Evolutionary conservation across 495 filamentous ascomycete species (phyloP), one percentile per base, ranked within the genome.

Genomic region (Margaritispora aquatica): DNA sequence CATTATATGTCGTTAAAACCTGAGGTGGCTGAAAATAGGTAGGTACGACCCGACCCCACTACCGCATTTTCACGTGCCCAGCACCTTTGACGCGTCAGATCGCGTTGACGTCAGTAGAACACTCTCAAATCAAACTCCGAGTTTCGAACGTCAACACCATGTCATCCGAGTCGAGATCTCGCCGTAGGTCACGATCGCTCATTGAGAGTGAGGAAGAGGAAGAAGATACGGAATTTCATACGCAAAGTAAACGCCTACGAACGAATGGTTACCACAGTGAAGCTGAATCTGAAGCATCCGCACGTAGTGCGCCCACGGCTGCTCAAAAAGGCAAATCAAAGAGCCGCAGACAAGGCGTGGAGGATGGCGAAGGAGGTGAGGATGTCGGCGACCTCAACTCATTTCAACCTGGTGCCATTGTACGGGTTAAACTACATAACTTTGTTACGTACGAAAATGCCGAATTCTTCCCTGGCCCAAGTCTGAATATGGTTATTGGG

Each of bases 401-500:
- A 52, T 67, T 80, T 71, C 86, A 94, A 61, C 85, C 94, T 13
- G 94, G 94, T 24, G 87, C 92, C 21, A 96, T 98, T 65, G 84
- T 96, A 17, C 83, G 92, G 23, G 90, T 97, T 59, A 88, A 85
- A 58, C 77, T 97, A 27, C 77, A 73, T n/a, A 88, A 97, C 66
- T 99, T 99, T 67, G 91, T 99, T 26, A 99, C 95, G 0, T 99
- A 97, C 71, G 90, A 85, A 15, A 82, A 86, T 26, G 92, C 90
- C 52, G 90, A 94, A 62, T 96, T 97, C 71, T 82, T 83, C 51
- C 90, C 89, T 2, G 94, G 94, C 0, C 92, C 95, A 13, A 94
- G 88, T 64, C 70, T 99, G 65, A 99, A 99, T 69, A 97, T 99
- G 95, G 85, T 99, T 57, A 97, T 99, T 64, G 94, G 94, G 0